Conservation (phyloP, 2,329 filamentous ascomycete genomes). For the Fusarium continuum region DNA sequence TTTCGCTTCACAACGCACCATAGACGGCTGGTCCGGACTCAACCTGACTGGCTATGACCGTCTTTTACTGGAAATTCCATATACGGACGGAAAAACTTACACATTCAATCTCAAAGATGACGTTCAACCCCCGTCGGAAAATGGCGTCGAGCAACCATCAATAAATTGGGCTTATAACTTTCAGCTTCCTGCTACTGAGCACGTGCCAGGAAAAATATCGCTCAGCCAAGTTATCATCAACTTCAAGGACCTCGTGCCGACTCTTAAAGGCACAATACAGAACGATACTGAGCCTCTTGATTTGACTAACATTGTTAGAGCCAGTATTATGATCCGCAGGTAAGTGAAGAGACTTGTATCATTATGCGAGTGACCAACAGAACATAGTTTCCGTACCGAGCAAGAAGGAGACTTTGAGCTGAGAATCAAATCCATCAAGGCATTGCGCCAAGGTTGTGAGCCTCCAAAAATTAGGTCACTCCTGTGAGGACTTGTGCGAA, state of each 20-base stretch:
- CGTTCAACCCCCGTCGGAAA: not conserved
- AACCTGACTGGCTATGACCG: not conserved
- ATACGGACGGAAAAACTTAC: not conserved
- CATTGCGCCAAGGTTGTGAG: not conserved
- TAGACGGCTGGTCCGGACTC: constrained; percentile 3
- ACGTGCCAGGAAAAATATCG: not conserved
- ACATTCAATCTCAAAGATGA: not conserved
- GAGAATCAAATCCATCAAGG: not conserved
- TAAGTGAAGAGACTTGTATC: not conserved
- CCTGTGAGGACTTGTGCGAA: not conserved
- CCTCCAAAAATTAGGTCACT: not conserved
- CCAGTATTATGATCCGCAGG: constrained; percentile 4
- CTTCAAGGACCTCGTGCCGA: not conserved
- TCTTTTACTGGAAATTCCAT: not conserved
- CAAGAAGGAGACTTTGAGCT: not conserved
- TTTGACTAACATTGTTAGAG: not conserved
- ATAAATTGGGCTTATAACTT: constrained; percentile 2
- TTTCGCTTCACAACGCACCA: constrained; percentile 3
- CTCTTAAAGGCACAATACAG: not conserved
- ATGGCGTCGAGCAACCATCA: not conserved
- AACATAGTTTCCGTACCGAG: not conserved
- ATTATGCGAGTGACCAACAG: not conserved
- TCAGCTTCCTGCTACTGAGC: not conserved
- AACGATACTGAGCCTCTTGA: constrained; percentile 1
- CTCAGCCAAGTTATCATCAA: not conserved